Percentiles rank a stretch among this genome's conserved stretches.
phyloP scores from a whole-genome alignment of 495 filamentous ascomycete species.

The Penicillium coprophilum region DNA sequence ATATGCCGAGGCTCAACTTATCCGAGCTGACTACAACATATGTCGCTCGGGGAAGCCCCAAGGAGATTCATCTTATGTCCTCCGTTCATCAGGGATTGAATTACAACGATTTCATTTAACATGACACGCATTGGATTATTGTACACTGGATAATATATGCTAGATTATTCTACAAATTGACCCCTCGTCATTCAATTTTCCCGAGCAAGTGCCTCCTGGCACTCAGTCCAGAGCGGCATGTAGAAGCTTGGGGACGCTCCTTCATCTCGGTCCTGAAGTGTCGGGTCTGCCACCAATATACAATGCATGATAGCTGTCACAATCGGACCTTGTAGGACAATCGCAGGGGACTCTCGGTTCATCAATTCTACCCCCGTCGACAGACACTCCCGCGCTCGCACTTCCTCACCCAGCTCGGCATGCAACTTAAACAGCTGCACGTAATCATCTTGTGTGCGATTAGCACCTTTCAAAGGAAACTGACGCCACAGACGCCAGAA shows the following conservation, averaged over 20 bases:
- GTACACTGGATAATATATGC: constrained; percentile 10
- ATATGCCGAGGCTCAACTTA: constrained; percentile 22
- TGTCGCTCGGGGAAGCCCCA: neutral
- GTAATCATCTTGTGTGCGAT: constrained; percentile 58
- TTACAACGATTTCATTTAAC: constrained; percentile 10
- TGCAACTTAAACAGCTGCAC: constrained; percentile 52
- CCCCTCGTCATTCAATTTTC: neutral
- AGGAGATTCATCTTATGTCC: neutral
- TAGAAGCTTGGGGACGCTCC: constrained; percentile 23
- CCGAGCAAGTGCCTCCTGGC: constrained; percentile 25
- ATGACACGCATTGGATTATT: constrained; percentile 3
- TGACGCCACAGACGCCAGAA: constrained; percentile 65
- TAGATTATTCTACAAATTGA: constrained; percentile 18
- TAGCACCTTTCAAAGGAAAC: constrained; percentile 46
- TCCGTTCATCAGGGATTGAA: neutral
- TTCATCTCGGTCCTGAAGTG: constrained; percentile 32
- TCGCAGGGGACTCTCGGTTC: constrained; percentile 54
- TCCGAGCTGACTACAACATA: constrained; percentile 23
- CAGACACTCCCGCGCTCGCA: constrained; percentile 48
- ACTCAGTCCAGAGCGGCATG: constrained; percentile 33
- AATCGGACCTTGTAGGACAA: constrained; percentile 44
- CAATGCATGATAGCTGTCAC: constrained; percentile 48
- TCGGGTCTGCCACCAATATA: constrained; percentile 52
- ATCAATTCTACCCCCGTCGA: constrained; percentile 57
- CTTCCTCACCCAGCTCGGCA: constrained; percentile 46